Base-by-base conservation (phyloP, 2,329 filamentous ascomycete genomes). In the Neofusicoccum cordaticola region DNA sequence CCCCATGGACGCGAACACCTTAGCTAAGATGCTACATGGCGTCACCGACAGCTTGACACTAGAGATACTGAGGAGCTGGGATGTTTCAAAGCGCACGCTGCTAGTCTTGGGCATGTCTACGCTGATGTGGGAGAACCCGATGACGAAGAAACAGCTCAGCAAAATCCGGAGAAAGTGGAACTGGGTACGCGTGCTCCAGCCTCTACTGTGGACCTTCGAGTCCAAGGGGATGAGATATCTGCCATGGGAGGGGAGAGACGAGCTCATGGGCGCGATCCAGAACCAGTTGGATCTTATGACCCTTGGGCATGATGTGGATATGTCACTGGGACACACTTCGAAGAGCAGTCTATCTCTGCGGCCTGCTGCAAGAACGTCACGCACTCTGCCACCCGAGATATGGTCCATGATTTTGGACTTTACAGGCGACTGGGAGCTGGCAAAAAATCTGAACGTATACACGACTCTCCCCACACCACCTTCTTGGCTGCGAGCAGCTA, bases 331-430 rank as follows among this genome's bases (percentile, higher is more conserved):
- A 22, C 75, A 75, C 44, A 69, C 74, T 44, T 71, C 75, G 7
- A 72, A 71, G 22, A 50, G n/a, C 45, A 60, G n/a, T 19, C 27
- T 64, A 3, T 64, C 63, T 4, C 22, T 60, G 6, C 37, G 44
- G 22, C 37, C 63, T 13, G 22, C 48, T 4, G 61, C 35, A 8
- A 58, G 45, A 19, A 6, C 44, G 3, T 41, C 19, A 81, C 81
- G 47, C 12, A 15, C 53, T 11, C 81, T 98, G 1, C 94, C 94
- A 0, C 87, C 90, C 0, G 94, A 98, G 77, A 85, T 97, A 44
- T 97, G 93, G 92, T 90, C 90, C 37, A 90, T 94, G 65, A 90
- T 98, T 53, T 87, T 97, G 48, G 91, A 96, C 68, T 87, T 89
- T 67, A 86, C 93, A 0, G 88, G 88, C 48, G 94, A 98, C 75